Evolutionary conservation across 1,284 basidiomycete species (phyloP).

Genomic region (Pseudozyma sp.): DNA sequence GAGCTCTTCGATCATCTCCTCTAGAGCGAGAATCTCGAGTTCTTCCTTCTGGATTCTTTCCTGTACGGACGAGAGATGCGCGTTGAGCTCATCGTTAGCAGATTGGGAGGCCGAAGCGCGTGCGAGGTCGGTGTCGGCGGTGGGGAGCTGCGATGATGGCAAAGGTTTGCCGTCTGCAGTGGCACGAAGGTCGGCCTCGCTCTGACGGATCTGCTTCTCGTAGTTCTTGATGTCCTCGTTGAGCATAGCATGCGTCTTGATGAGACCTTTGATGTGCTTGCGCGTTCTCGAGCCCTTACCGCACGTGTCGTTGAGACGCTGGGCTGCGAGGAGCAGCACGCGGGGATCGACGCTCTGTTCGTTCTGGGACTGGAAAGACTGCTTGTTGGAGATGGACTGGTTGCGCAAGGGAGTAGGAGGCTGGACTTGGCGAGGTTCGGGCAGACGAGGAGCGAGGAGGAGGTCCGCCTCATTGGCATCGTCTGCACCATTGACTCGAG

Average conservation of each 20-base stretch:
- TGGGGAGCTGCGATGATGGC: slow-evolving; percentile 2
- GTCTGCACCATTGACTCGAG: slow-evolving; percentile 14
- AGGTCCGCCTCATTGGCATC: slow-evolving; percentile 32
- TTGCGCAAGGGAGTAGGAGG: slow-evolving; percentile 44
- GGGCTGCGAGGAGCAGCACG: slow-evolving; percentile 53
- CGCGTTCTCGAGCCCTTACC: slow-evolving; percentile 57
- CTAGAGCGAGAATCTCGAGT: slow-evolving; percentile 66
- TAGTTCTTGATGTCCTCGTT: slow-evolving; percentile 40
- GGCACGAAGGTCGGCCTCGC: slow-evolving; percentile 34
- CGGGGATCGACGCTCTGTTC: slow-evolving; percentile 26
- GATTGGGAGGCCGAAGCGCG: slow-evolving; percentile 4
- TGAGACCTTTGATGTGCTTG: slow-evolving; percentile 64
- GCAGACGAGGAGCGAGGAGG: slow-evolving; percentile 42
- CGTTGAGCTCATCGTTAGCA: slow-evolving; percentile 14
- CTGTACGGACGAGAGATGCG: slow-evolving; percentile 33
- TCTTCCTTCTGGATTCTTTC: slow-evolving; percentile 60
- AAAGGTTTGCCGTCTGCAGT: slow-evolving; percentile 25
- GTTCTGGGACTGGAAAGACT: slow-evolving; percentile 23
- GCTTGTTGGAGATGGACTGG: slow-evolving; percentile 14
- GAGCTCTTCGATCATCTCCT: slow-evolving; percentile 61
- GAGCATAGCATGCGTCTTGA: slow-evolving; percentile 53
- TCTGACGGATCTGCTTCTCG: slow-evolving; percentile 43
- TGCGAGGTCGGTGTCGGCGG: slow-evolving; percentile 1
- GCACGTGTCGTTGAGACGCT: slow-evolving; percentile 57
- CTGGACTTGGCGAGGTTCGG: slow-evolving; percentile 35